Evolutionary conservation across 495 filamentous ascomycete genomes (phyloP).

Genomic region (Xylaria castorea): DNA sequence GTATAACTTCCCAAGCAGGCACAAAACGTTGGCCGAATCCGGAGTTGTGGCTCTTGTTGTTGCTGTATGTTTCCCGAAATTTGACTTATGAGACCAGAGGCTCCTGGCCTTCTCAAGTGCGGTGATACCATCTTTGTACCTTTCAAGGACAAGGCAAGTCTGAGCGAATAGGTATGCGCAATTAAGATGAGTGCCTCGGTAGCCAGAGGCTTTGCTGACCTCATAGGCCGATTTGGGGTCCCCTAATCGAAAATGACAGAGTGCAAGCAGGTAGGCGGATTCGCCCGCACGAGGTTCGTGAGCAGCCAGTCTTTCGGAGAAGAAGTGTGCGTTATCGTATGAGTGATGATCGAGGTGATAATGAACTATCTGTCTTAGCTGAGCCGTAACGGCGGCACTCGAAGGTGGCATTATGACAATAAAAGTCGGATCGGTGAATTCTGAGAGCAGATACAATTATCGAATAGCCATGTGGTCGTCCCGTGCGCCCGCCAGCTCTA

Average conservation of each 20-base stretch:
- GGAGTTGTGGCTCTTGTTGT: conserved; percentile 74
- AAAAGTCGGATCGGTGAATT: conserved; percentile 25
- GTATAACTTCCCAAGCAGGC: conserved; percentile 86
- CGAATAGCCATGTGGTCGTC: conserved; percentile 40
- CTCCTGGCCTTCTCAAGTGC: conserved; percentile 77
- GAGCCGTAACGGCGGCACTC: conserved; percentile 68
- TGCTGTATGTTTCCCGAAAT: conserved; percentile 76
- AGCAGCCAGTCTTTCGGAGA: conserved; percentile 83
- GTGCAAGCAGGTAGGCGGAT: conserved; percentile 78
- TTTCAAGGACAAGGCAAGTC: conserved; percentile 79
- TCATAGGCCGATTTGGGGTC: conserved; percentile 74
- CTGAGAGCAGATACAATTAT: conserved; percentile 27
- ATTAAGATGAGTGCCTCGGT: conserved; percentile 75
- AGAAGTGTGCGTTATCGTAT: conserved; percentile 86
- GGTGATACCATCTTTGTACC: conserved; percentile 76
- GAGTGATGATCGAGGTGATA: conserved; percentile 94
- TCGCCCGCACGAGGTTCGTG: conserved; percentile 81
- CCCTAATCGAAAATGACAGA: conserved; percentile 82
- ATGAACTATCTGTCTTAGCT: conserved; percentile 84
- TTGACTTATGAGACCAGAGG: conserved; percentile 73
- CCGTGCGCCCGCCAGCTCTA: conserved; percentile 27
- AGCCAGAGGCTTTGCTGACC: conserved; percentile 66
- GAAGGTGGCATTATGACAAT: conserved; percentile 71
- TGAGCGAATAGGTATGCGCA: conserved; percentile 93
- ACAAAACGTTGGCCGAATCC: conserved; percentile 81